Evolutionary conservation across 2,329 filamentous ascomycete species (phyloP).

Genomic region (Talaromyces piceae): DNA sequence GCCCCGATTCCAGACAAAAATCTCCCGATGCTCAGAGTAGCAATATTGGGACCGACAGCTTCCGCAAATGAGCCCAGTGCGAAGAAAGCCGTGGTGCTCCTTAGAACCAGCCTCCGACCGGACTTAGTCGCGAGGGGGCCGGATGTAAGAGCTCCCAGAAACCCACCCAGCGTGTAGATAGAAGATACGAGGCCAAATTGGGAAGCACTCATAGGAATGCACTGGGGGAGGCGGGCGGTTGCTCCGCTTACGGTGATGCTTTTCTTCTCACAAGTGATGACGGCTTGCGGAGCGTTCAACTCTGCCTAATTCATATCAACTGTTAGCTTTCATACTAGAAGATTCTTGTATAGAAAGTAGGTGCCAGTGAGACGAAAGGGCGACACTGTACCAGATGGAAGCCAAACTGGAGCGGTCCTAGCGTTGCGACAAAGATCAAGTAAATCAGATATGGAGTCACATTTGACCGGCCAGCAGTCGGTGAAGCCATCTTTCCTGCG

Average conservation of each 20-base stretch:
- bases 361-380: neutral
- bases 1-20: constrained; percentile 76
- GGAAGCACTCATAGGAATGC: constrained; percentile 77
- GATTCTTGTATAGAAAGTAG: neutral
- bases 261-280: constrained; percentile 74
- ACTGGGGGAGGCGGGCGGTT: constrained; percentile 49
- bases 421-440: constrained; percentile 65
- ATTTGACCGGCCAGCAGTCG: constrained; percentile 12
- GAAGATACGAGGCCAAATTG: constrained; percentile 83
- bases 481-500: neutral
- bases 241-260: constrained; percentile 34
- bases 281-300: constrained; percentile 88
- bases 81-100: constrained; percentile 69
- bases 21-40: constrained; percentile 63
- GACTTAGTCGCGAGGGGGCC: constrained; percentile 71
- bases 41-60: constrained; percentile 60
- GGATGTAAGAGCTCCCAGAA: constrained; percentile 71
- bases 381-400: constrained; percentile 68
- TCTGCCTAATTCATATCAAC: constrained; percentile 57
- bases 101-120: constrained; percentile 70
- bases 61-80: constrained; percentile 68
- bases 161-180: constrained; percentile 82
- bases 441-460: constrained; percentile 72
- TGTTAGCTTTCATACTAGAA: neutral
- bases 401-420: constrained; percentile 89